Percentiles rank a stretch among this genome's conserved stretches.
These are phyloP conservation scores for Chlorella sorokiniana DNA, from an alignment of 139 green algal genomes.

Conservation along the genomic window DNA sequence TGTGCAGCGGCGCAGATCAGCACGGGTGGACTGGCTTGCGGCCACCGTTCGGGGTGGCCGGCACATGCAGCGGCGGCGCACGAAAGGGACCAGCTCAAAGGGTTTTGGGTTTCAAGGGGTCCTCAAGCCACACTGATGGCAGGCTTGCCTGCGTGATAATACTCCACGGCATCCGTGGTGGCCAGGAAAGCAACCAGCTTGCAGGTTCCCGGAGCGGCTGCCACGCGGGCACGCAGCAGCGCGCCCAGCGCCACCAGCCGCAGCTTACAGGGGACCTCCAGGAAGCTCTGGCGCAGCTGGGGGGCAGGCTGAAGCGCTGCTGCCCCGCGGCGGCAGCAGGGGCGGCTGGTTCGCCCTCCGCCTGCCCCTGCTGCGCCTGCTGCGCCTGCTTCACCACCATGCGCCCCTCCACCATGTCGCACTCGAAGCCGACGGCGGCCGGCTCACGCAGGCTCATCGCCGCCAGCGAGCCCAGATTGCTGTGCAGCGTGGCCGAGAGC, in stretches of 20 bases:
- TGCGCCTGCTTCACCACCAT: conserved; percentile 7
- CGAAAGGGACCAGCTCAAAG: no score
- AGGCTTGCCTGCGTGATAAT: conserved; percentile 54
- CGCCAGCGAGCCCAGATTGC: conserved; percentile 70
- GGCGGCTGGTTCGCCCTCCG: not conserved
- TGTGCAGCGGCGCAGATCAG: no score
- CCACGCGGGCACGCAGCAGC: conserved; percentile 50
- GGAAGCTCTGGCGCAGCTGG: conserved; percentile 74
- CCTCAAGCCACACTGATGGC: not conserved
- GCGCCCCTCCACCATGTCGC: conserved; percentile 37
- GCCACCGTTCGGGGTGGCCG: no score
- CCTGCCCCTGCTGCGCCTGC: not conserved
- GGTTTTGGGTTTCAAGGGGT: no score
- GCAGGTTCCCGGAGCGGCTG: not conserved
- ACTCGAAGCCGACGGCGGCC: conserved; percentile 72
- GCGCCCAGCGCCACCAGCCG: conserved; percentile 78
- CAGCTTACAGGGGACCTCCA: conserved; percentile 81
- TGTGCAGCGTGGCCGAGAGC: conserved; percentile 89
- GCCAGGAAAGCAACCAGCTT: conserved; percentile 96
- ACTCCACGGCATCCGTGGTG: conserved; percentile 89
- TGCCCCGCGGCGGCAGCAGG: not conserved
- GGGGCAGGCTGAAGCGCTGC: conserved; percentile 68
- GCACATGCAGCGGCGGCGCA: no score
- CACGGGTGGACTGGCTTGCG: no score
- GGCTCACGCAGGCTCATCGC: conserved; percentile 68